Evolutionary conservation across 257 asterid species (phyloP).

Genomic region (Scutellaria barbata): DNA sequence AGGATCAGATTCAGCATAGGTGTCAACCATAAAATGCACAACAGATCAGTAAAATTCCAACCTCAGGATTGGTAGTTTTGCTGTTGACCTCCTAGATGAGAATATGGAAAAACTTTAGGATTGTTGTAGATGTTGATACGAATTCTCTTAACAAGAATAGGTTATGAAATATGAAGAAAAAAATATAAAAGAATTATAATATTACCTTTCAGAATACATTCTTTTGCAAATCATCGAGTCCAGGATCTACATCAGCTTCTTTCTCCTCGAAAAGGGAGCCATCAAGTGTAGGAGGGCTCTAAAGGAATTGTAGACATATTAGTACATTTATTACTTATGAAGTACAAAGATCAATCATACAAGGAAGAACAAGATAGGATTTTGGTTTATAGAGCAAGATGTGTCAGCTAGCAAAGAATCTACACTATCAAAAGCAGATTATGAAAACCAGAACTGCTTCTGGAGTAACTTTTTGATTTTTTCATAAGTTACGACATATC

Average conservation of each 20-base stretch:
- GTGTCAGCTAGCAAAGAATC: background rate
- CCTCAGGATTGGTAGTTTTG: constrained; percentile 12
- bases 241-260: constrained; percentile 62
- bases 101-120: background rate
- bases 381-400: background rate
- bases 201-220: constrained; percentile 74
- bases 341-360: background rate
- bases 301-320: constrained; percentile 34
- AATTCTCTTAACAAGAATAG: background rate
- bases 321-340: constrained; percentile 17
- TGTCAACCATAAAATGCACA: background rate
- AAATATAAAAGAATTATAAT: background rate
- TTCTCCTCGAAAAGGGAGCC: constrained; percentile 58
- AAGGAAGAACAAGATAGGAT: background rate
- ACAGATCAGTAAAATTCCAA: constrained; percentile 25
- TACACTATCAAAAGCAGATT: background rate
- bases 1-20: background rate
- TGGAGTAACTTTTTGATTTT: background rate
- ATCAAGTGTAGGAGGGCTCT: constrained; percentile 83
- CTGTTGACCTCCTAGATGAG: constrained; percentile 15
- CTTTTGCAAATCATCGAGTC: constrained; percentile 76
- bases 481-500: background rate
- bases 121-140: background rate
- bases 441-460: background rate
- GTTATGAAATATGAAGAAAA: background rate